These are phyloP conservation scores for Candida succiphila DNA, from an alignment of 805 yeast species.

Conservation along the genomic window DNA sequence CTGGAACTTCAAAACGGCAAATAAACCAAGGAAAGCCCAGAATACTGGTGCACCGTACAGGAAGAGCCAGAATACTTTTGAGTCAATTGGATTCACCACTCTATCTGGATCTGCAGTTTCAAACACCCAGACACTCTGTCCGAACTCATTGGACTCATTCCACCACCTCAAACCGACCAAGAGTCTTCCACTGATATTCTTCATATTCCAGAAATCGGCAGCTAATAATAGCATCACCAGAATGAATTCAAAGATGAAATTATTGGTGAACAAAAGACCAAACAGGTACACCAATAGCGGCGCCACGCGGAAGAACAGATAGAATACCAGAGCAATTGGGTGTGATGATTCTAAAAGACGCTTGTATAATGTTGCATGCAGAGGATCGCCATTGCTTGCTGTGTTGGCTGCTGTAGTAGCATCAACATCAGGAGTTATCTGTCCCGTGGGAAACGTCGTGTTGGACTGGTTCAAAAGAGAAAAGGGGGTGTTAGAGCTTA, in stretches of 20 bases:
- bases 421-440: too few relatives aligned
- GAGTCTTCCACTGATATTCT: slow-evolving; percentile 82
- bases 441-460: too few relatives aligned
- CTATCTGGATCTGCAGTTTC: slow-evolving; percentile 71
- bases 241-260: slow-evolving; percentile 70
- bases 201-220: slow-evolving; percentile 90
- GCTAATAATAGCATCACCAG: slow-evolving; percentile 66
- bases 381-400: slow-evolving; percentile 3
- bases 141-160: slow-evolving; percentile 68
- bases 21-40: slow-evolving; percentile 66
- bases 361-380: slow-evolving; percentile 27
- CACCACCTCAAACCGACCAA: slow-evolving; percentile 95
- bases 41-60: slow-evolving; percentile 64
- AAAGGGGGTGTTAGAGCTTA: too few relatives aligned
- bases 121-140: slow-evolving; percentile 77
- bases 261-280: slow-evolving; percentile 58
- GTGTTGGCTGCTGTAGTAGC: background rate
- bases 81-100: slow-evolving; percentile 82
- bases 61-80: slow-evolving; percentile 79
- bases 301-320: slow-evolving; percentile 48
- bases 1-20: slow-evolving; percentile 73
- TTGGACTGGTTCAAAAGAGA: too few relatives aligned
- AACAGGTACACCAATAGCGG: slow-evolving; percentile 61
- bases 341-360: slow-evolving; percentile 64
- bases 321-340: slow-evolving; percentile 67